Percentiles rank a stretch among this genome's conserved stretches.
Conservation (phyloP, 139 green algal genomes). For the Dunaliella primolecta region DNA sequence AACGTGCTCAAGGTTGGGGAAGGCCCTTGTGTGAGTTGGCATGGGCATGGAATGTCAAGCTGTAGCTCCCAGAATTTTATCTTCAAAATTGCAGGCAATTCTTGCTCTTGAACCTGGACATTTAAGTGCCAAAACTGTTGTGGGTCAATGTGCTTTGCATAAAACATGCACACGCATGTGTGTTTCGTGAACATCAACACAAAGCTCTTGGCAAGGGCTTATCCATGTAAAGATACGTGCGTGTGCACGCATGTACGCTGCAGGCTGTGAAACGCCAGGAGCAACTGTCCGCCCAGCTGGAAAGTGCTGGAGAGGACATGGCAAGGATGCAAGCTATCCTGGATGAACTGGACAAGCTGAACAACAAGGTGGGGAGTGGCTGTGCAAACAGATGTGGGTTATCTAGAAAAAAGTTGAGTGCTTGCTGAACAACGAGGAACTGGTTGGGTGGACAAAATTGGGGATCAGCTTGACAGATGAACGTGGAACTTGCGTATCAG, state of each 20-base stretch:
- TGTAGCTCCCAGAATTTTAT: too few relatives aligned
- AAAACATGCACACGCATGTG: too few relatives aligned
- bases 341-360: constrained; percentile 87
- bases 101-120: too few relatives aligned
- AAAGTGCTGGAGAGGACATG: constrained; percentile 90
- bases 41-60: too few relatives aligned
- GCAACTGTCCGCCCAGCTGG: constrained; percentile 76
- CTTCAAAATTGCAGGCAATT: too few relatives aligned
- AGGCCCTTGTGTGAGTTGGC: not conserved
- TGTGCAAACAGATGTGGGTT: constrained; percentile 16
- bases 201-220: not conserved
- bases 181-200: too few relatives aligned
- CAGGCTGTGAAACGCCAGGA: constrained; percentile 66
- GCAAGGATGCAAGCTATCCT: constrained; percentile 78
- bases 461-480: not conserved
- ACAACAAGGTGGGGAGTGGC: constrained; percentile 62
- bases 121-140: too few relatives aligned
- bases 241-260: not conserved
- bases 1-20: not conserved
- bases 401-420: not conserved
- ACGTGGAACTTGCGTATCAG: too few relatives aligned
- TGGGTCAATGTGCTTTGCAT: too few relatives aligned
- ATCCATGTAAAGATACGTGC: not conserved
- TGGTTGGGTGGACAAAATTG: not conserved
- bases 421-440: not conserved